Conservation (phyloP, 768 basidiomycete genomes). For the Wakefieldia striispora region DNA sequence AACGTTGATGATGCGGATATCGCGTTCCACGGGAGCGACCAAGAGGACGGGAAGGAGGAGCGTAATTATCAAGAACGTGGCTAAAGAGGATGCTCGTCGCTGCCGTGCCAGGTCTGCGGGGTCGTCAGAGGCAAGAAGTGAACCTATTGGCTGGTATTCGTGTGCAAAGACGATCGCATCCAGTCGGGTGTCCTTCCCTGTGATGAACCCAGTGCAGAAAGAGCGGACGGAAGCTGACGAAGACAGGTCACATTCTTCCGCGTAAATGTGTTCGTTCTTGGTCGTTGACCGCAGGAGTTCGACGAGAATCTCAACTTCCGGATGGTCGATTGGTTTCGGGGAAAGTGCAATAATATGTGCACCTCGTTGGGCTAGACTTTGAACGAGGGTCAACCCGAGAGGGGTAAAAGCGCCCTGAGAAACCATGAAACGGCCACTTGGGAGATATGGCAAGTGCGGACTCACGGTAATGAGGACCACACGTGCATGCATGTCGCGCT, state of each 20-base stretch:
- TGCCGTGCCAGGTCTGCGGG: slow-evolving; percentile 30
- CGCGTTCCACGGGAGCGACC: slow-evolving; percentile 80
- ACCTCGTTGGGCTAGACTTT: slow-evolving; percentile 66
- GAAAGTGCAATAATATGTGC: slow-evolving; percentile 79
- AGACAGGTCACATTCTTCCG: slow-evolving; percentile 72
- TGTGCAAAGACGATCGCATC: slow-evolving; percentile 80
- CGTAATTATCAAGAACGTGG: slow-evolving; percentile 77
- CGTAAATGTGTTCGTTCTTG: slow-evolving; percentile 74
- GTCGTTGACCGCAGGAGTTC: slow-evolving; percentile 65
- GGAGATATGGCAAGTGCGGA: background rate
- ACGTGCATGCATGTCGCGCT: slow-evolving; percentile 73
- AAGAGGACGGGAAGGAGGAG: slow-evolving; percentile 77
- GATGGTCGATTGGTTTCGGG: slow-evolving; percentile 48
- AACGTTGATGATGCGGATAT: slow-evolving; percentile 84
- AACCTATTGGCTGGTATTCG: slow-evolving; percentile 68
- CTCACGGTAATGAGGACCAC: slow-evolving; percentile 69
- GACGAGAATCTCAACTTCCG: slow-evolving; percentile 57
- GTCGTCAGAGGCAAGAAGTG: slow-evolving; percentile 35
- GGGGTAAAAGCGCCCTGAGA: slow-evolving; percentile 73
- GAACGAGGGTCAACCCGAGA: slow-evolving; percentile 64
- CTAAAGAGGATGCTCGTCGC: slow-evolving; percentile 53
- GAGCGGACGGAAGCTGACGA: slow-evolving; percentile 64
- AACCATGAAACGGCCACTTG: slow-evolving; percentile 1
- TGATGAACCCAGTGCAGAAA: slow-evolving; percentile 69
- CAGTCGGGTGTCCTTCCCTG: slow-evolving; percentile 62